Evolutionary conservation across 208 protist genomes (phyloP), one percentile per base, ranked within the genome.

Genomic region (Lotmaria passim): DNA sequence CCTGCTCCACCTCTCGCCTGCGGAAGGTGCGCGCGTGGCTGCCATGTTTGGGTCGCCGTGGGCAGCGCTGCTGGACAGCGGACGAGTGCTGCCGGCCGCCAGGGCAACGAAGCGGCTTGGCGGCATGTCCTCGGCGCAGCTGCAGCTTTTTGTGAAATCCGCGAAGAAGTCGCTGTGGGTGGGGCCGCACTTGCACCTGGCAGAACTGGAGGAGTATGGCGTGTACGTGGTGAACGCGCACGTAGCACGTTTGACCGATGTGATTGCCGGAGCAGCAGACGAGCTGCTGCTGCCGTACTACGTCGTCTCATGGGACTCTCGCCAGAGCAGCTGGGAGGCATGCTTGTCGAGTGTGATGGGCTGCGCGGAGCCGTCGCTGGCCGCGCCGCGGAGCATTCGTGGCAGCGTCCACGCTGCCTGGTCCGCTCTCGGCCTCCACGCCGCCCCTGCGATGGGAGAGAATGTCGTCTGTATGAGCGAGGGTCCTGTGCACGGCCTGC

Each of bases 151-250:
- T 23, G 53, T 68, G 19, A 68, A 69, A 8, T 47, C 36, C 2
- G 53, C 71, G 3, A 55, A 71, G 34, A 68, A 48, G 43, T 28
- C 67, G 10, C 12, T 69, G 26, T 73, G 67, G 60, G 63, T 77
- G 44, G 51, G 66, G 14, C 67, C 67, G 48, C 65, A 73, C 23
- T 38, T 82, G 17, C 62, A 82, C 52, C 11, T 82, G 50, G 62
- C 47, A 15, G 66, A 82, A 43, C 51, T 82, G 34, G 53, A 66
- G 30, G 76, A 67, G 31, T 73, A 77, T 41, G 76, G 71, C 8
- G 65, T 82, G 19, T 75, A 55, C 24, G 76, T 82, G 39, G 57
- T 82, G 23, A 82, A 82, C 66, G 76, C 69, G 41, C 66, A 73
- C 52, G 56, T 77, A 19, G 62, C 69, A 17, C 52, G 61, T 50